Percentiles rank a stretch among this genome's conserved stretches.
Evolutionary conservation across 345 rosid species (phyloP).

Genomic region (Gossypium raimondii): DNA sequence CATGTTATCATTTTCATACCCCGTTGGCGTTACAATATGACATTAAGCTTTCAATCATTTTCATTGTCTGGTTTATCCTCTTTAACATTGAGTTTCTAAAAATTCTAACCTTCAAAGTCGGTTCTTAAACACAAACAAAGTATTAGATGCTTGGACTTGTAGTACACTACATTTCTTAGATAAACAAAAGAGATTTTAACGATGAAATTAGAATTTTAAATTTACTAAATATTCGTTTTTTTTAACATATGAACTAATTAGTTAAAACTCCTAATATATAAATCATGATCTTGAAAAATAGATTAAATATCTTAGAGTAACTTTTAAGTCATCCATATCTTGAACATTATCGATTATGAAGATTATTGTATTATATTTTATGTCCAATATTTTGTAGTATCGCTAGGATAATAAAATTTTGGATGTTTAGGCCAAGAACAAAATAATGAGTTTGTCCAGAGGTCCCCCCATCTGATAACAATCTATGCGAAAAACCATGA

Average conservation of each 20-base stretch:
- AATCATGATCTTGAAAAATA: not conserved
- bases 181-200: too few relatives aligned
- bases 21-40: not conserved
- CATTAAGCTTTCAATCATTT: not conserved
- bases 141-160: not conserved
- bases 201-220: too few relatives aligned
- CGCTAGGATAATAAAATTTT: not conserved
- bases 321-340: not conserved
- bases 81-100: not conserved
- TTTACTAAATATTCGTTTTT: too few relatives aligned
- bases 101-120: not conserved
- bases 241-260: too few relatives aligned
- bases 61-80: not conserved
- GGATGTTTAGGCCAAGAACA: not conserved
- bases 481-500: not conserved
- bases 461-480: not conserved
- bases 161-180: not conserved
- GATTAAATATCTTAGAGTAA: not conserved
- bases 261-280: not conserved
- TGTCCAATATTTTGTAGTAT: not conserved
- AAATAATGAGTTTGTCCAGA: not conserved
- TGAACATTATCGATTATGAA: not conserved
- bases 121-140: not conserved
- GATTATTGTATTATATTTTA: not conserved
- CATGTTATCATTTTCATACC: not conserved